phyloP scores from a whole-genome alignment of 495 filamentous ascomycete species.

The Hapsidospora chrysogenum region DNA sequence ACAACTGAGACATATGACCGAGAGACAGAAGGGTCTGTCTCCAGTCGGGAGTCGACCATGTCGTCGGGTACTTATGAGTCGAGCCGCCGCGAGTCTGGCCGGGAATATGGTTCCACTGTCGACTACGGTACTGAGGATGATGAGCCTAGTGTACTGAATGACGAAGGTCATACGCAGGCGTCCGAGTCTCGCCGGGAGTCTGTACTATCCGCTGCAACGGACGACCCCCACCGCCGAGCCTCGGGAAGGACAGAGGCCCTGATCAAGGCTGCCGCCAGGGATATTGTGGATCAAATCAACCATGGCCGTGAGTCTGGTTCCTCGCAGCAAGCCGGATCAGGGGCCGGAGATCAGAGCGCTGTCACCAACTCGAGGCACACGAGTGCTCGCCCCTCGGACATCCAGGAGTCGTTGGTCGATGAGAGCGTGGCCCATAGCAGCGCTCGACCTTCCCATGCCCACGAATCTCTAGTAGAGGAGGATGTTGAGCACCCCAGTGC shows the following conservation, averaged over 20 bases:
- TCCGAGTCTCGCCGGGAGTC: not conserved
- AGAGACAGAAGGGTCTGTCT: no score
- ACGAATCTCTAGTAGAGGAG: no score
- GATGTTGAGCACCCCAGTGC: no score
- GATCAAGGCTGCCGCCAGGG: conserved; percentile 26
- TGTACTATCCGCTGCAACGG: no score
- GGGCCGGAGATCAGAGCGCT: no score
- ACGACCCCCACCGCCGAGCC: conserved; percentile 9
- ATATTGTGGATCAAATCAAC: conserved; percentile 17
- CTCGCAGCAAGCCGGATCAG: no score
- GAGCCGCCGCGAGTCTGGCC: not conserved
- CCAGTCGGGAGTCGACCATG: not conserved
- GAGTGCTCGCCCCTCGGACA: no score
- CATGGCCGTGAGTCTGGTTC: not conserved
- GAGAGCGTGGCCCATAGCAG: no score
- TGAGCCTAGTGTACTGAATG: not conserved
- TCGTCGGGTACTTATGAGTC: not conserved
- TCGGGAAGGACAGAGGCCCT: conserved; percentile 20
- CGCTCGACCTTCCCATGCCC: no score
- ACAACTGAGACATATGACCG: not conserved
- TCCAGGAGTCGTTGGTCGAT: no score
- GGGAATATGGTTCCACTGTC: not conserved
- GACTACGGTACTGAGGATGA: not conserved
- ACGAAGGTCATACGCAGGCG: not conserved
- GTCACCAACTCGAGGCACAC: no score